Conservation (phyloP, 2,329 filamentous ascomycete species). For the Lecanosticta acicola region DNA sequence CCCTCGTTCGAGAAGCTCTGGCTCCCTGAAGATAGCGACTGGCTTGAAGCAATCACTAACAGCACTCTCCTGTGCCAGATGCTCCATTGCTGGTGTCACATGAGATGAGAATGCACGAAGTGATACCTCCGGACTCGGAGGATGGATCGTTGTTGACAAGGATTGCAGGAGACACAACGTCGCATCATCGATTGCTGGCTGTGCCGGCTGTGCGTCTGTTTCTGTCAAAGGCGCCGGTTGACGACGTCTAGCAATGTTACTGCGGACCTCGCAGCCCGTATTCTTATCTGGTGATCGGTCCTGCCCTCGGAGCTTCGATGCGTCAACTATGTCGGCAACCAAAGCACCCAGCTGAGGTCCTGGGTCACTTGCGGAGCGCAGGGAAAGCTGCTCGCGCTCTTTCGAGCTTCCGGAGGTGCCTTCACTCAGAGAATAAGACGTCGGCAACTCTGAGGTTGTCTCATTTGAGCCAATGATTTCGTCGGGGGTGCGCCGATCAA, state of each 20-base stretch:
- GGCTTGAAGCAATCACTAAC: slow-evolving; percentile 32
- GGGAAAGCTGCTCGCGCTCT: slow-evolving; percentile 9
- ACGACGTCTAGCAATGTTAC: neutral
- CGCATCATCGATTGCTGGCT: neutral
- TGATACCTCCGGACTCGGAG: slow-evolving; percentile 21
- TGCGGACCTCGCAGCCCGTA: neutral
- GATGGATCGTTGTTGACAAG: slow-evolving; percentile 14
- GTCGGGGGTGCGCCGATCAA: too few relatives aligned
- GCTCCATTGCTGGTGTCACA: slow-evolving; percentile 26
- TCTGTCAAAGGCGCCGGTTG: neutral
- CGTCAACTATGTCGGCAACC: neutral
- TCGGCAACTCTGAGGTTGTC: slow-evolving; percentile 31
- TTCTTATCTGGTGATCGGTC: neutral
- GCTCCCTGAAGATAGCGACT: slow-evolving; percentile 38
- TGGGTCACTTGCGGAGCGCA: slow-evolving; percentile 23
- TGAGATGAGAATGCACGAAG: slow-evolving; percentile 25
- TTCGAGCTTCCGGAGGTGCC: slow-evolving; percentile 19
- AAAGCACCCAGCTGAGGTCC: slow-evolving; percentile 9
- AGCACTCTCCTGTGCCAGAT: slow-evolving; percentile 28
- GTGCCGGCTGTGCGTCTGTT: neutral
- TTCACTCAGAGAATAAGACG: slow-evolving; percentile 32
- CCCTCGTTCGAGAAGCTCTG: slow-evolving; percentile 63
- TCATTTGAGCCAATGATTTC: slow-evolving; percentile 12
- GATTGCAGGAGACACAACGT: neutral
- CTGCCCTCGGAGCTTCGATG: neutral